These are phyloP conservation scores for Elsinoe arachidis DNA, from an alignment of 2,329 filamentous ascomycete genomes.

Conservation along the genomic window DNA sequence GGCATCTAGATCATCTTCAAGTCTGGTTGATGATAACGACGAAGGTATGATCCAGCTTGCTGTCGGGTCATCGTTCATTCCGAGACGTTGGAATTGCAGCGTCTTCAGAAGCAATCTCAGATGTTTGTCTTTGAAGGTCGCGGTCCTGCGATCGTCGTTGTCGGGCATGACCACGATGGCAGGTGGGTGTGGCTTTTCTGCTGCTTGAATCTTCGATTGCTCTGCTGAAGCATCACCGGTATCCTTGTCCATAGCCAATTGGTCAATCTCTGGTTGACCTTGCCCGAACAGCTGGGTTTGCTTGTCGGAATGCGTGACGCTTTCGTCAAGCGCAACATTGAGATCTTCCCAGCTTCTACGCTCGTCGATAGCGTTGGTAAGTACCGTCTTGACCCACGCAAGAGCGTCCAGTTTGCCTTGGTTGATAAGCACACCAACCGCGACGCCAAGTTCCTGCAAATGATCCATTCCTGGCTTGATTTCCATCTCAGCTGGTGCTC, in stretches of 20 bases:
- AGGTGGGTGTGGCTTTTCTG: conserved; percentile 35
- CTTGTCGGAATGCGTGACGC: conserved; percentile 13
- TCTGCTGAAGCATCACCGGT: neutral
- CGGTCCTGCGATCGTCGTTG: conserved; percentile 56
- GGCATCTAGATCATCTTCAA: conserved; percentile 60
- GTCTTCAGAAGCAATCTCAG: conserved; percentile 76
- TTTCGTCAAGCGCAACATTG: conserved; percentile 45
- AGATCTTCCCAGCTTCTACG: conserved; percentile 69
- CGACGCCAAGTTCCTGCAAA: conserved; percentile 63
- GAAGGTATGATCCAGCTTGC: conserved; percentile 71
- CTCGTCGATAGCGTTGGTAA: conserved; percentile 61
- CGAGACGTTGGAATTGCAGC: conserved; percentile 58
- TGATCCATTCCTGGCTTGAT: conserved; percentile 63
- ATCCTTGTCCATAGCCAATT: neutral
- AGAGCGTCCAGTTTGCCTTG: conserved; percentile 67
- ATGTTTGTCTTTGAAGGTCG: conserved; percentile 83
- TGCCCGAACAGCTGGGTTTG: conserved; percentile 19
- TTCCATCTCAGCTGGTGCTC: conserved; percentile 71
- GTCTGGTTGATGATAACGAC: conserved; percentile 51
- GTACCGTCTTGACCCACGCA: conserved; percentile 69
- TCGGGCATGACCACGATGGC: conserved; percentile 53
- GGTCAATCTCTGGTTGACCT: conserved; percentile 23
- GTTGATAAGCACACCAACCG: conserved; percentile 70
- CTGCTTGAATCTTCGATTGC: neutral
- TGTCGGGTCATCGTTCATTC: conserved; percentile 62